Base-by-base conservation (phyloP, 179 eudicot genomes). In the Heliamphora pulchella region DNA sequence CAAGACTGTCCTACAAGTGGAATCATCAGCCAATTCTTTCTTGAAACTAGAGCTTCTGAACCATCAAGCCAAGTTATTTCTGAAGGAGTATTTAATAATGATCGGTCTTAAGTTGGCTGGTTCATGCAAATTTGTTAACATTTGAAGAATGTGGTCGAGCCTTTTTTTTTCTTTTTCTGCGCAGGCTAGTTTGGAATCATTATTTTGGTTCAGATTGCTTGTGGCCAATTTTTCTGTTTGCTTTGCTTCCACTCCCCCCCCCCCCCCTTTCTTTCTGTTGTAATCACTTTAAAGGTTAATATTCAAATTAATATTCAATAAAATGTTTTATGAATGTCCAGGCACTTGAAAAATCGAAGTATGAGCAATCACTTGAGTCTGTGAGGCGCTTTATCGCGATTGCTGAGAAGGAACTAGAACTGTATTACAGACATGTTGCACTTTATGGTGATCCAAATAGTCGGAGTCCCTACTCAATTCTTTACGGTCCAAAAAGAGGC, bases 361-460 rank as follows among this genome's bases (percentile, higher is more conserved):
- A 94, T 78, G 97, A 94, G 87, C 99, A 96, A 80, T 92, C 96
- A 20, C 90, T 96, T n/a, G 99, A 96, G 84, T 87, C 97, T 8
- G 94, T 92, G 57, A 90, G 97, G 78, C 95, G 86, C 70, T 89
- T 86, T 87, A 96, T 94, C 83, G 91, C 90, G 59, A 87, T 92
- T 78, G 78, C 91, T 47, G 98, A 94, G 82, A 96, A 96, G 85
- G 98, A 96, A 81, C 87, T 94, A 69, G 99, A 94, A 81, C 88
- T 96, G 14, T 96, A 96, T 80, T 87, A 92, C 85, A 86, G 97
- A 76, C 99, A 94, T 74, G 86, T 90, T 77, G 97, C 97, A 41
- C 98, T 92, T 73, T 95, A 92, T 80, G 89, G 93, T 77, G 85
- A 80, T 74, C 85, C 90, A 69, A 81, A 80, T 81, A 61, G 74